Evolutionary conservation across 202 grass and related monocot species (phyloP).

Genomic region (Setaria viridis): DNA sequence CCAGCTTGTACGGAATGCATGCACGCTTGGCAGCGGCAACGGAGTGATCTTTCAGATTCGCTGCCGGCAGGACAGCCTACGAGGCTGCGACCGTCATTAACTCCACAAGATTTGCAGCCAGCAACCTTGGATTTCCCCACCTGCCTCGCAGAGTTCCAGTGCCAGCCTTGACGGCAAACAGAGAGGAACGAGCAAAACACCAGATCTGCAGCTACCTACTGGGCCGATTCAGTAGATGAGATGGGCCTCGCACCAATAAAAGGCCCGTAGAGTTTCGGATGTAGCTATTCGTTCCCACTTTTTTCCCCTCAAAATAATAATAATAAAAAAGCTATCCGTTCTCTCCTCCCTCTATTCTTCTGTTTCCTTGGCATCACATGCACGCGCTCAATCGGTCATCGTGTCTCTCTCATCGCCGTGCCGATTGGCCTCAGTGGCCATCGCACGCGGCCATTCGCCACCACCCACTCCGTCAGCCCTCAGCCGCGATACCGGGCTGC

Average conservation of each 20-base stretch:
- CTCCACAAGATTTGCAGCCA: background rate
- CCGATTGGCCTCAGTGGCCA: no score
- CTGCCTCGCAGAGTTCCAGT: background rate
- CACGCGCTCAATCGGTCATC: no score
- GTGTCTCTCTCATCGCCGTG: no score
- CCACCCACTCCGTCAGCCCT: no score
- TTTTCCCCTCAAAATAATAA: no score
- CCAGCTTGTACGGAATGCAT: background rate
- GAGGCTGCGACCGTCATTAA: background rate
- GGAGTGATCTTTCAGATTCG: background rate
- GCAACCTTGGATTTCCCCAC: background rate
- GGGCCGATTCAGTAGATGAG: background rate
- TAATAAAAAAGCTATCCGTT: no score
- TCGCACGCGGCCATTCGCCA: no score
- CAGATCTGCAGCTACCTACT: background rate
- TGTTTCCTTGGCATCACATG: no score
- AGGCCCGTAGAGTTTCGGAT: no score
- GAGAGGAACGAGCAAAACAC: background rate
- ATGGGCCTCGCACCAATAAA: background rate
- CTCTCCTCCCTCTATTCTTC: no score
- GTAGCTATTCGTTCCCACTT: no score
- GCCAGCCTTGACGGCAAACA: background rate
- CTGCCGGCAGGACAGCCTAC: background rate
- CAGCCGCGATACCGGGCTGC: no score
- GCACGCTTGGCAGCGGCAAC: background rate